These are phyloP conservation scores for Ligustrum vulgare DNA, from an alignment of 257 asterid species.

Conservation along the genomic window DNA sequence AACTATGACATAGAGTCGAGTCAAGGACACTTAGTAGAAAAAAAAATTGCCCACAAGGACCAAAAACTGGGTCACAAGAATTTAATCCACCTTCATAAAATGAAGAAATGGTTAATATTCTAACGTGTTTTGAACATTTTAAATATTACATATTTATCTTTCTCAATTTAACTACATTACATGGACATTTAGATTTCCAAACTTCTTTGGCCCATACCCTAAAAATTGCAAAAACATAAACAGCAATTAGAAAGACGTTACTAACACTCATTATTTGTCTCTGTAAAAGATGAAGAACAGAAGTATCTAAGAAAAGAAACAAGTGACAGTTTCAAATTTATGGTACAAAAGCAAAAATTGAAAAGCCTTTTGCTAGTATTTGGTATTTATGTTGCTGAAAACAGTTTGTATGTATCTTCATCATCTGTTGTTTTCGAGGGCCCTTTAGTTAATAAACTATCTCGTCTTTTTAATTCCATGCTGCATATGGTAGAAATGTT, in stretches of 20 bases:
- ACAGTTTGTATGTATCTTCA: neutral
- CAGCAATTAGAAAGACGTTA: neutral
- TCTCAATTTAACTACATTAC: neutral
- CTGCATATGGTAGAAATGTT: neutral
- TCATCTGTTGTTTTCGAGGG: constrained; percentile 8
- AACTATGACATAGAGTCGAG: neutral
- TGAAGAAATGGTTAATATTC: neutral
- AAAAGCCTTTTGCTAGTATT: neutral
- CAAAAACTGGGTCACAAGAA: neutral
- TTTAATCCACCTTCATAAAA: neutral
- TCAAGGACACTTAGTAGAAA: neutral
- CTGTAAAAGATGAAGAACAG: neutral
- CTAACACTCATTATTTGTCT: neutral
- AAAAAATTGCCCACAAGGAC: neutral
- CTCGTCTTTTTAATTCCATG: neutral
- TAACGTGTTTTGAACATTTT: neutral
- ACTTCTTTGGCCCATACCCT: neutral
- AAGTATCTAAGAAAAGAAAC: neutral
- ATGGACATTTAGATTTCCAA: neutral
- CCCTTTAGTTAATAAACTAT: neutral
- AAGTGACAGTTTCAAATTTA: neutral
- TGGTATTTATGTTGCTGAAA: neutral
- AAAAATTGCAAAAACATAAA: neutral
- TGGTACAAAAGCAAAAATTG: neutral
- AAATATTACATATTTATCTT: neutral